Percentiles rank a stretch among this genome's conserved stretches.
Conservation (phyloP, 345 rosid species). For the Sisymbrium altissimum region DNA sequence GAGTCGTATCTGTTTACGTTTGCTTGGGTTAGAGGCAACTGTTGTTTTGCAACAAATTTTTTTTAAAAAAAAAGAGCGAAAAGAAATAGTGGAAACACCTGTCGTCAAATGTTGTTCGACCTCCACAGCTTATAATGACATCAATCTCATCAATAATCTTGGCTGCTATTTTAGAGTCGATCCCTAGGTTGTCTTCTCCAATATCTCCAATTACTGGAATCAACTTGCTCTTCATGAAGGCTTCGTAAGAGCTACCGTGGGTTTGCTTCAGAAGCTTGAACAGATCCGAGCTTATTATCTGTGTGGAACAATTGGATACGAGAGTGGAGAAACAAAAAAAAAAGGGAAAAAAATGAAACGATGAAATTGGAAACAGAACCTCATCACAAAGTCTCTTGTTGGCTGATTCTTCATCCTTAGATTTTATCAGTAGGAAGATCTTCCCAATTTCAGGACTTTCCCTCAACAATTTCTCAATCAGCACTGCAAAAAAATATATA, state of each 20-base stretch:
- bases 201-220: slow-evolving; percentile 39
- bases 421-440: slow-evolving; percentile 32
- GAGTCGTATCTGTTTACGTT: slow-evolving; percentile 39
- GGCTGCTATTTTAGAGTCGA: background rate
- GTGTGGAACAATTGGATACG: background rate
- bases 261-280: slow-evolving; percentile 27
- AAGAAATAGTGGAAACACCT: background rate
- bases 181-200: slow-evolving; percentile 16
- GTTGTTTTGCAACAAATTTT: background rate
- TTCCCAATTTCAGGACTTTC: slow-evolving; percentile 29
- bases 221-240: slow-evolving; percentile 34
- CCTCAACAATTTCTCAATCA: slow-evolving; percentile 39
- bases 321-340: background rate
- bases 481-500: background rate
- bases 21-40: background rate
- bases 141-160: slow-evolving; percentile 53
- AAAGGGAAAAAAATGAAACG: background rate
- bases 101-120: slow-evolving; percentile 52
- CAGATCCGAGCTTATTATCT: slow-evolving; percentile 36
- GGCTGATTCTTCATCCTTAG: slow-evolving; percentile 24
- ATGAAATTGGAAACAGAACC: background rate
- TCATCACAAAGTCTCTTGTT: slow-evolving; percentile 20
- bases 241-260: slow-evolving; percentile 30
- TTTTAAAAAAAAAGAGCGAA: background rate
- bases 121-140: slow-evolving; percentile 60